Percentiles rank a stretch among this genome's conserved stretches.
Evolutionary conservation across 2,329 filamentous ascomycete genomes (phyloP).

Genomic region (Pseudogymnoascus sp.): DNA sequence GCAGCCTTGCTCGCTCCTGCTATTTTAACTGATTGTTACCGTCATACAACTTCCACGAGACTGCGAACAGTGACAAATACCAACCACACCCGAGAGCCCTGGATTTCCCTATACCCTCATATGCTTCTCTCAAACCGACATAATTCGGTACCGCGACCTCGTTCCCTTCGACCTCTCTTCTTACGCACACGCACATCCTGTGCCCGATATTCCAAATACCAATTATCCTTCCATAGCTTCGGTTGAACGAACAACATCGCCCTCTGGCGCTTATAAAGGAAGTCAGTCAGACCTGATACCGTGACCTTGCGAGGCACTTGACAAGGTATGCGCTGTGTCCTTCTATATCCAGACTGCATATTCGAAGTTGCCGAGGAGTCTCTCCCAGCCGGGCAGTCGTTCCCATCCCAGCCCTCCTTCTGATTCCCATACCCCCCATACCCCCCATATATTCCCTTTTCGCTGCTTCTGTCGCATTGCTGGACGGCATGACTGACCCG

Average conservation of each 20-base stretch:
- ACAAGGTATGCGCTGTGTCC: constrained; percentile 1
- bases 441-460: neutral
- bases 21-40: constrained; percentile 7
- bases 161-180: neutral
- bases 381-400: neutral
- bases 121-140: constrained; percentile 3
- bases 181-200: neutral
- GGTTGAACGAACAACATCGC: neutral
- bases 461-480: constrained; percentile 1
- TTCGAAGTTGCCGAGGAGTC: neutral
- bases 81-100: neutral
- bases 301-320: constrained; percentile 3
- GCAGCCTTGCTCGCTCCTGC: neutral
- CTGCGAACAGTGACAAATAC: constrained; percentile 5
- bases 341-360: constrained; percentile 1
- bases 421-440: neutral
- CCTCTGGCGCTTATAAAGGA: constrained; percentile 1
- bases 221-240: neutral
- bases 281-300: neutral
- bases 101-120: neutral
- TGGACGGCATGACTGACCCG: constrained; percentile 3
- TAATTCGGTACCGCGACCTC: neutral
- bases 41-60: constrained; percentile 6
- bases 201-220: constrained; percentile 2
- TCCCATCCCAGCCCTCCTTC: neutral